Evolutionary conservation across 2,329 filamentous ascomycete species (phyloP), one percentile per base, ranked within the genome.

Genomic region (Fusarium sarcochroum): DNA sequence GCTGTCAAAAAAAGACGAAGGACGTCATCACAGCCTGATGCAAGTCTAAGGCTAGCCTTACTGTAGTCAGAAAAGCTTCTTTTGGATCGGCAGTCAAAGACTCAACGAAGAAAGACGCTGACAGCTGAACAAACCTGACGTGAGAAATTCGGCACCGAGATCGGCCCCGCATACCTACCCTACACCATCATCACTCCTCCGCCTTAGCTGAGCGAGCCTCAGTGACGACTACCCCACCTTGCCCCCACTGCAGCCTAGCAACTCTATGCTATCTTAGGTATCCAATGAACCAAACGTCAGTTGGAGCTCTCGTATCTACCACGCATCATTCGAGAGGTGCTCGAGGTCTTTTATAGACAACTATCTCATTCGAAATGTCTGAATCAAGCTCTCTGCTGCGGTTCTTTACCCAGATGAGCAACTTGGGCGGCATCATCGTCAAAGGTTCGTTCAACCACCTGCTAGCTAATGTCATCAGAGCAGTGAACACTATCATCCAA

Each of bases 331-430:
- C 14, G 25, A 45, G 25, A 57, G 55, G 54, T 50, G 38, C 35
- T 27, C 34, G 17, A 18, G 37, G 47, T 41, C 20, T 47, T 64
- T 41, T 38, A 20, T 18, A 38, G 37, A 38, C 47, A 45, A 38
- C 18, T 30, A 20, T 13, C 18, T 46, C n/a, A 34, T 38, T 50
- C 64, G 77, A 72, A 62, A 85, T 85, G 79, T 74, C 80, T 47
- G 73, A 78, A 56, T 69, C 77, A 44, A 70, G 70, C 41, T 55
- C 67, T 10, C 69, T 84, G 51, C 71, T 80, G 51, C 69, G 71
- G 32, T 87, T 83, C 73, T 85, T 87, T 66, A 78, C 80, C 52
- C 68, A 79, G 61, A 84, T 86, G 79, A 80, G 81, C 56, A 78
- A 79, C 60, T 78, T 83, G 66, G 84, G 82, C 35, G 79, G 79